A percentile compares a stretch with the other conserved stretches of the same genome.
Evolutionary conservation across 371 early-diverging fungal genomes (phyloP).

Genomic region (Mortierella sp.): DNA sequence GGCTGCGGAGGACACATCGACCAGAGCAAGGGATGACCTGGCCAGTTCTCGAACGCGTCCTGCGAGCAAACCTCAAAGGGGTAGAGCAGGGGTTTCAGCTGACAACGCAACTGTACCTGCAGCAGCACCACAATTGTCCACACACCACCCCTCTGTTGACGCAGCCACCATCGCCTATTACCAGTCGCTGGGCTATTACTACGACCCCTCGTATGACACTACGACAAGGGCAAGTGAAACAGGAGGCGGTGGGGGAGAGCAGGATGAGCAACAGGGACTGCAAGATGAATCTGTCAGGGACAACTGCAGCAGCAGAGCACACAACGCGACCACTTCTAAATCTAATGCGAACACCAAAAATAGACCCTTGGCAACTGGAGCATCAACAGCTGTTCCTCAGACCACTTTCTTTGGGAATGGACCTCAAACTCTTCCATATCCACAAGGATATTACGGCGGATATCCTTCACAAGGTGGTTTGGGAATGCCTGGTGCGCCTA

Average conservation of each 20-base stretch:
- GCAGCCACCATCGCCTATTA: slow-evolving; percentile 47
- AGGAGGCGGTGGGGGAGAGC: slow-evolving; percentile 5
- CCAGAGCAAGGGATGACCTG: neutral
- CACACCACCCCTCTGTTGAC: slow-evolving; percentile 6
- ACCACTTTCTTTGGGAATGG: slow-evolving; percentile 1
- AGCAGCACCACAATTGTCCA: neutral
- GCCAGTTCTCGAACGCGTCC: neutral
- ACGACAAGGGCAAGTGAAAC: slow-evolving; percentile 6
- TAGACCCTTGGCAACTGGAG: slow-evolving; percentile 2
- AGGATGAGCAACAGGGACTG: slow-evolving; percentile 2
- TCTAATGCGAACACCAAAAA: slow-evolving; percentile 11
- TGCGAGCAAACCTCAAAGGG: slow-evolving; percentile 1
- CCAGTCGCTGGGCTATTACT: slow-evolving; percentile 37
- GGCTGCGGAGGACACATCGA: neutral
- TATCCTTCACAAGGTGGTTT: slow-evolving; percentile 11
- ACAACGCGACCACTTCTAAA: neutral
- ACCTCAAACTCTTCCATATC: slow-evolving; percentile 1
- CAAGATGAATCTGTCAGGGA: slow-evolving; percentile 1
- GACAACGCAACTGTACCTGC: neutral
- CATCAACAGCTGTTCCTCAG: neutral
- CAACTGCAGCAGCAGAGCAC: slow-evolving; percentile 7
- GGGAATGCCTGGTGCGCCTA: slow-evolving; percentile 1
- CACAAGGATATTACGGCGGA: slow-evolving; percentile 10
- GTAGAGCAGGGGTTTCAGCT: too few species aligned
- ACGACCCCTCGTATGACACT: slow-evolving; percentile 29